Percentiles rank a stretch among this genome's conserved stretches.
These are phyloP conservation scores for Raphanus sativus DNA, from an alignment of 345 rosid species.

Conservation along the genomic window DNA sequence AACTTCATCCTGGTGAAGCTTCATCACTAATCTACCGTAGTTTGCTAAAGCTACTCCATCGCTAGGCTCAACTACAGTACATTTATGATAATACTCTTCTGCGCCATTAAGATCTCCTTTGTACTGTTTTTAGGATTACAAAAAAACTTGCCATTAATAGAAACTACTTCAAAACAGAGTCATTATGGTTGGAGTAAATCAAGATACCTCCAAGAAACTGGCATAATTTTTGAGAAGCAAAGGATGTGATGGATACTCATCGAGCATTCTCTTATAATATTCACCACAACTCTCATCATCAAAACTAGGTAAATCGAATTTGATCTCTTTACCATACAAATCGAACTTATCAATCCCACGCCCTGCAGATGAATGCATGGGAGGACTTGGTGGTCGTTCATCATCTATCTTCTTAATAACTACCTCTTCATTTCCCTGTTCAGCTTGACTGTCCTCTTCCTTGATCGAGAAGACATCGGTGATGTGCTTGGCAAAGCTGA, in stretches of 20 bases:
- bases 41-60: slow-evolving; percentile 53
- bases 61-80: slow-evolving; percentile 63
- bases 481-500: slow-evolving; percentile 46
- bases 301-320: slow-evolving; percentile 41
- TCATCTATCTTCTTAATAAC: background rate
- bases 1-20: slow-evolving; percentile 58
- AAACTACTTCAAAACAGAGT: slow-evolving; percentile 6
- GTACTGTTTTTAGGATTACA: slow-evolving; percentile 37
- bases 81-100: slow-evolving; percentile 62
- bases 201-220: slow-evolving; percentile 62
- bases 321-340: slow-evolving; percentile 36
- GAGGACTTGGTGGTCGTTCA: slow-evolving; percentile 54
- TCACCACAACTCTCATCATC: slow-evolving; percentile 48
- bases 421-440: slow-evolving; percentile 26
- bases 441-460: slow-evolving; percentile 27
- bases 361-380: slow-evolving; percentile 67
- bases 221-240: slow-evolving; percentile 70
- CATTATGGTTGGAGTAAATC: background rate
- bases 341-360: slow-evolving; percentile 51
- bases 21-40: slow-evolving; percentile 73
- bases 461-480: background rate
- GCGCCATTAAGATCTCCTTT: slow-evolving; percentile 76
- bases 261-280: slow-evolving; percentile 56
- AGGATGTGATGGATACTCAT: slow-evolving; percentile 73
- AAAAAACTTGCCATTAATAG: slow-evolving; percentile 6